phyloP scores from a whole-genome alignment of 176 grass and related monocot species.

The Elymus sibiricus region DNA sequence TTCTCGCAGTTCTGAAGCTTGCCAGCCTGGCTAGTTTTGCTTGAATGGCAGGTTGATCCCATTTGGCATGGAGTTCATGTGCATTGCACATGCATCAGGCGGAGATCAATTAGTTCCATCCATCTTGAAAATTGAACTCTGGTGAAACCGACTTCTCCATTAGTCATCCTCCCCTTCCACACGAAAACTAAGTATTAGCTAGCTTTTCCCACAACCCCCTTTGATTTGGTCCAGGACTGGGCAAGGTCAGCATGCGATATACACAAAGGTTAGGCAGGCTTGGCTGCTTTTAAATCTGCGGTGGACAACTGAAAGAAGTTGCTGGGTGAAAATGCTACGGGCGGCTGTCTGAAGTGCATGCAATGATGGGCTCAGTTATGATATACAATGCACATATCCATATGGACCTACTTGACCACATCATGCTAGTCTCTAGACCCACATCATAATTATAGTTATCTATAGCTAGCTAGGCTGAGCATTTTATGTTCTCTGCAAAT shows the following conservation, averaged over 20 bases:
- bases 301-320: background rate
- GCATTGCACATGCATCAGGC: background rate
- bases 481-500: slow-evolving; percentile 13
- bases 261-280: background rate
- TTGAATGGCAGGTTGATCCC: background rate
- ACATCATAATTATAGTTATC: background rate
- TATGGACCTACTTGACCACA: background rate
- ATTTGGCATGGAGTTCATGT: background rate
- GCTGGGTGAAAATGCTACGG: background rate
- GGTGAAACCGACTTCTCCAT: background rate
- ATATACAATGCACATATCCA: background rate
- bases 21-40: background rate
- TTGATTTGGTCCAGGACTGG: background rate
- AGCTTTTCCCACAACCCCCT: background rate
- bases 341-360: background rate
- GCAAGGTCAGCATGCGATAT: background rate
- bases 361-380: background rate
- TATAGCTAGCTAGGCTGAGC: background rate
- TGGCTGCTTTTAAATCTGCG: background rate
- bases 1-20: background rate
- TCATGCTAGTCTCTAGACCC: background rate
- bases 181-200: background rate
- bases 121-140: background rate
- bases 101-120: background rate
- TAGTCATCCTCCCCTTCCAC: background rate